These are phyloP conservation scores for Ogataea trehaloabstinens DNA, from an alignment of 805 yeast species.

Conservation along the genomic window DNA sequence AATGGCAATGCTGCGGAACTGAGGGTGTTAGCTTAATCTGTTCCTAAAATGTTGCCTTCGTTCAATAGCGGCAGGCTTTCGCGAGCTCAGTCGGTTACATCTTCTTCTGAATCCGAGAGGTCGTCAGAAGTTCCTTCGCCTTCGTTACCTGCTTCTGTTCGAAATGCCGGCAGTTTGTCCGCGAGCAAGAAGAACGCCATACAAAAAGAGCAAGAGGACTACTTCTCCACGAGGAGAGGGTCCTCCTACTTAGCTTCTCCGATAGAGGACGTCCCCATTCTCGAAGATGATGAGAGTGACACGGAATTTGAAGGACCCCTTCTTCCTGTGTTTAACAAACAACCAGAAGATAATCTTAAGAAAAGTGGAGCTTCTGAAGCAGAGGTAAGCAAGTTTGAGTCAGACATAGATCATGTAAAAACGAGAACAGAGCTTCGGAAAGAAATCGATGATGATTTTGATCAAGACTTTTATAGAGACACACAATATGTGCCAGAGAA, in stretches of 20 bases:
- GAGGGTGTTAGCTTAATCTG: too few species aligned
- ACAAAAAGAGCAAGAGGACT: slow-evolving; percentile 6
- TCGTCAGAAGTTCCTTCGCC: slow-evolving; percentile 1
- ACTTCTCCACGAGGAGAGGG: slow-evolving; percentile 7
- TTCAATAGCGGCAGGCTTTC: slow-evolving; percentile 1
- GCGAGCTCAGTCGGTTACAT: background rate
- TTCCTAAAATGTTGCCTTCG: background rate
- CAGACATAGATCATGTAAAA: slow-evolving; percentile 1
- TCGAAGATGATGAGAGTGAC: slow-evolving; percentile 33
- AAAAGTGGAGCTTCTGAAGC: background rate
- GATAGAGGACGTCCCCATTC: slow-evolving; percentile 25
- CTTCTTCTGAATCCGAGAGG: background rate
- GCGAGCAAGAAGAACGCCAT: background rate
- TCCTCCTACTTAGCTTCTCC: slow-evolving; percentile 12
- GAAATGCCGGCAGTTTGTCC: background rate
- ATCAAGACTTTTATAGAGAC: slow-evolving; percentile 28
- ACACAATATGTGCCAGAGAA: slow-evolving; percentile 8
- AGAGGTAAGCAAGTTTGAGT: background rate
- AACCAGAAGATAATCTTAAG: background rate
- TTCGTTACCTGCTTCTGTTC: background rate
- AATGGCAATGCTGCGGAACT: too few species aligned
- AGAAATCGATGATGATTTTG: slow-evolving; percentile 33
- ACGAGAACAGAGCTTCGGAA: slow-evolving; percentile 9
- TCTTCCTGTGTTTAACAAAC: slow-evolving; percentile 23
- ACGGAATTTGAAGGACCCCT: slow-evolving; percentile 22